Base-by-base conservation (phyloP, 108 stramenopile genomes). In the Aurantiochytrium sp. region DNA sequence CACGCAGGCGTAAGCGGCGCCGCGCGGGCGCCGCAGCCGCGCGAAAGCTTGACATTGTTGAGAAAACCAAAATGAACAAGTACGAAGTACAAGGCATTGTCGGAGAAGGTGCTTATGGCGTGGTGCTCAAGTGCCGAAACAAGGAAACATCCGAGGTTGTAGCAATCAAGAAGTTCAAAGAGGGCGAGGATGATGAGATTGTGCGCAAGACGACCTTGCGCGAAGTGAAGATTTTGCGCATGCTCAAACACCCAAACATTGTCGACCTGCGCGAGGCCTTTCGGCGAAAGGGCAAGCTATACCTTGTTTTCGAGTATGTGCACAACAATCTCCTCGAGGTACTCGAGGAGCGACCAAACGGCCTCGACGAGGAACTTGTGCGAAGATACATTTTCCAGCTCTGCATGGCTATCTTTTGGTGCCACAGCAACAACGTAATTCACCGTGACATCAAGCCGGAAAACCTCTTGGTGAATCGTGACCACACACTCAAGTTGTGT, bases 401-500 rank as follows among this genome's bases (percentile, higher is more conserved):
- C 51, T 93, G 93, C 88, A 90, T 91, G 16, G 95, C 95, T 57
- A 94, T 95, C 58, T 91, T 91, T 43, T 95, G 93, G 92, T 95
- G 95, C 90, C 95, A 95, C 73, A 16, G 58, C 49, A 92, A 94
- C 60, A 89, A 87, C 19, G 94, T 95, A 8, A 92, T 95, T 14
- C 95, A 95, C 90, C 60, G 95, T 5, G 95, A 95, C 76, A 95
- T 95, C 88, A 95, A 95, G 90, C 95, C 95, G 0, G 95, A 95
- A 88, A 95, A 95, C 57, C 88, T 95, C 69, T 89, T 95, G 10
- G 91, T 95, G 10, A 87, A 92, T 88, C 58, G 60, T 28, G 89
- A 91, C 60, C 71, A 91, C 60, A 72, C 90, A 83, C 94, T 95
- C 47, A 95, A 95, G 91, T 92, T 95, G 43, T 95, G 95, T 92